Evolutionary conservation across 2,329 filamentous ascomycete species (phyloP).

Genomic region (Chaetomium strumarium): DNA sequence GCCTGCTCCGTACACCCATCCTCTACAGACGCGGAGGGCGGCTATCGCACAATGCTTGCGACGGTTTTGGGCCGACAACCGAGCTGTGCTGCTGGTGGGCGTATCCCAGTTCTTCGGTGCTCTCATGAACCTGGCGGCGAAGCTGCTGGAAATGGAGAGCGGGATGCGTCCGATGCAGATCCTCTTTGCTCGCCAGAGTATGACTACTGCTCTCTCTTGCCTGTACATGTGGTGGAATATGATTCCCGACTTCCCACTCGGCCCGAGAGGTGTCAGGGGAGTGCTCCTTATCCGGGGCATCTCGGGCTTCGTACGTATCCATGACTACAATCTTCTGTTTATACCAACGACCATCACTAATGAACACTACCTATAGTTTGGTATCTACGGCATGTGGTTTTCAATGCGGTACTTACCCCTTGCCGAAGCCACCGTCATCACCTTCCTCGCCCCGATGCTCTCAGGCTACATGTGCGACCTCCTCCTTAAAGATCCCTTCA

Average conservation of each 20-base stretch:
- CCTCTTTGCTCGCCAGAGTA: conserved; percentile 70
- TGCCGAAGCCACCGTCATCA: conserved; percentile 83
- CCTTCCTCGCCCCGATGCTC: conserved; percentile 75
- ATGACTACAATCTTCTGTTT: background rate
- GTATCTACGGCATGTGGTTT: conserved; percentile 70
- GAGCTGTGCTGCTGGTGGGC: conserved; percentile 67
- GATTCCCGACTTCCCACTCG: conserved; percentile 65
- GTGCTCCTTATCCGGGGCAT: conserved; percentile 64
- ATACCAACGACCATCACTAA: conserved; percentile 33
- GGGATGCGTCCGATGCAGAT: conserved; percentile 81
- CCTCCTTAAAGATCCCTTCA: conserved; percentile 70
- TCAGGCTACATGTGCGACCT: conserved; percentile 76
- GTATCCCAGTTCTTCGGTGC: conserved; percentile 74
- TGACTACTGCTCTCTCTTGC: conserved; percentile 62
- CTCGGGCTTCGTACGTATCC: conserved; percentile 46
- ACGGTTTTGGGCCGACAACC: conserved; percentile 57
- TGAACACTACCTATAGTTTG: conserved; percentile 40
- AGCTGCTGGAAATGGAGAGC: conserved; percentile 66
- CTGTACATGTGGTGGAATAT: conserved; percentile 68
- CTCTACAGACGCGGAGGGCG: conserved; percentile 16
- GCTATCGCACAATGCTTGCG: conserved; percentile 23
- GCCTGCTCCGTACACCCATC: conserved; percentile 16
- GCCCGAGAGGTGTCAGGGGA: conserved; percentile 57
- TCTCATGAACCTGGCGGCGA: conserved; percentile 77
- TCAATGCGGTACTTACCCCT: conserved; percentile 70